Base-by-base conservation (phyloP, 2,329 filamentous ascomycete genomes). In the Drechslera avenae region DNA sequence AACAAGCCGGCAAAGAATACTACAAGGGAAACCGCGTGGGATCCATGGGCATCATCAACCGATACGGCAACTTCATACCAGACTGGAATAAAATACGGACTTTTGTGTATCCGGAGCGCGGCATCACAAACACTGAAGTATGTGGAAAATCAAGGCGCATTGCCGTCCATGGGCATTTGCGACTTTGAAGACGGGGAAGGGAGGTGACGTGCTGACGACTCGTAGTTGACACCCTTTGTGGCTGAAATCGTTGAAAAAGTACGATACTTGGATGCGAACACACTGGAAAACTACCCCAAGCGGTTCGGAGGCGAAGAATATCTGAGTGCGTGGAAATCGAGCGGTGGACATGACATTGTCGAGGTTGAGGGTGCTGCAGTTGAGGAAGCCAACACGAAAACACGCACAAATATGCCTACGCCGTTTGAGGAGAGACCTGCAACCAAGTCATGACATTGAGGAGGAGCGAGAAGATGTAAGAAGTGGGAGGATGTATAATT, bases 1-100 rank as follows among this genome's bases (percentile, higher is more conserved):
- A 99, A 78, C 87, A 94, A 76, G 87, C 93, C 72, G 89, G 88
- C 73, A 90, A 91, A 71, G 93, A 92, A 63, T 99, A 87, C 84
- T 99, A 99, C 85, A 97, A 97, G 82, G 94, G 94, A 72, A 97
- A 89, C 66, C 83, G 92, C 39, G 88, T 91, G 1, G 94, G 94
- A 1, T 86, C 89, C 34, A 91, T 95, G 86, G 94, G 94, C 73
- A 77, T 80, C 12, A 90, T 95, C 77, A 92, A 89, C 46, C 89
- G 89, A 73, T 84, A 86, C 71, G 94, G 93, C 74, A 87, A 87
- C 42, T 99, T 94, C 75, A 74, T 86, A 39, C 86, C 97, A 61
- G 89, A 97, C 61, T 96, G 83, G 82, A 76, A 80, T 48, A 96
- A 95, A 77, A 90, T 97, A 68, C 87, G 93, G 75, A 96, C 92